A percentile compares a stretch with the other conserved stretches of the same genome.
phyloP scores from a whole-genome alignment of 1,284 basidiomycete genomes.

The Trametes polyzona region DNA sequence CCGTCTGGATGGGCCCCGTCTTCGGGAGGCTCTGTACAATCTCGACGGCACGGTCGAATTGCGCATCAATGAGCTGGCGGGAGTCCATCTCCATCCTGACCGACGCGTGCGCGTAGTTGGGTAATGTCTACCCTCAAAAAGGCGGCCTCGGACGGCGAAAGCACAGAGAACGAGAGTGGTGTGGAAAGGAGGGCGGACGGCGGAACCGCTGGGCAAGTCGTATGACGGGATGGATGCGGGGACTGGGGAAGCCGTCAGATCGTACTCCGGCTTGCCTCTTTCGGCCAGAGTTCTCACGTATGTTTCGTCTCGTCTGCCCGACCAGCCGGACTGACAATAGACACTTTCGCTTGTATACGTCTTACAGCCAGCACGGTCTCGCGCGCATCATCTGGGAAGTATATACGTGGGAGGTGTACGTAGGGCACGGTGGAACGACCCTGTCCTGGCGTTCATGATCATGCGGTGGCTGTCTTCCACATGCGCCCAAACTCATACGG shows the following conservation, averaged over 20 bases:
- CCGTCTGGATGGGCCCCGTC: conserved; percentile 94
- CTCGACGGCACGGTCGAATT: conserved; percentile 94
- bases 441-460: too few species aligned
- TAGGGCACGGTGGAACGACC: neutral
- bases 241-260: conserved; percentile 1
- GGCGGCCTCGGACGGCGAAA: neutral
- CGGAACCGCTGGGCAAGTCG: conserved; percentile 7
- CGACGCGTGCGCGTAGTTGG: neutral
- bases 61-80: conserved; percentile 68
- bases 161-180: neutral
- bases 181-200: conserved; percentile 2
- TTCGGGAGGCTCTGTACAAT: conserved; percentile 93
- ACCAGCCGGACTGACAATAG: too few species aligned
- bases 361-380: neutral
- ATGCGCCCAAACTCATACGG: too few species aligned
- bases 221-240: conserved; percentile 10
- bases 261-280: conserved; percentile 7
- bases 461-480: too few species aligned
- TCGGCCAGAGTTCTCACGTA: conserved; percentile 22
- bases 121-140: neutral
- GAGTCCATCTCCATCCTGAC: conserved; percentile 52
- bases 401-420: too few species aligned
- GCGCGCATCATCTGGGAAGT: too few species aligned
- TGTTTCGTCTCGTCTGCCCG: too few species aligned
- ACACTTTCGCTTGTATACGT: neutral